A percentile compares a stretch with the other conserved stretches of the same genome.
These are phyloP conservation scores for Ophiostoma populinum DNA, from an alignment of 2,329 filamentous ascomycete genomes.

Conservation along the genomic window DNA sequence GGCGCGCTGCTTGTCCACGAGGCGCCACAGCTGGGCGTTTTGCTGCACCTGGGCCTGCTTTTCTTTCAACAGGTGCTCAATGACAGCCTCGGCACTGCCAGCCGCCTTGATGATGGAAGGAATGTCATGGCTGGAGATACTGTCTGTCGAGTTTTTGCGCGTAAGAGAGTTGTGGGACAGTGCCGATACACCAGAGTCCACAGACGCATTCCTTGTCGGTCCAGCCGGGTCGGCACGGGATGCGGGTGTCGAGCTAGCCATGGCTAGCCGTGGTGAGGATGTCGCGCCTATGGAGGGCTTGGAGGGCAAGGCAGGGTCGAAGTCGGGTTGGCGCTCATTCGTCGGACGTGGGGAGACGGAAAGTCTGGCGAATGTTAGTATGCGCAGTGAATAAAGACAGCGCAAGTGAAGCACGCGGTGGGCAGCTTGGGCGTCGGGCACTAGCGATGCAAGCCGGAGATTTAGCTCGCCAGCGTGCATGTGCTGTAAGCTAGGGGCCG, in stretches of 20 bases:
- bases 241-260: constrained; percentile 28
- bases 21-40: constrained; percentile 81
- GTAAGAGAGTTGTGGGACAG: constrained; percentile 44
- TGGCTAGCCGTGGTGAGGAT: constrained; percentile 22
- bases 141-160: constrained; percentile 40
- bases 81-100: constrained; percentile 75
- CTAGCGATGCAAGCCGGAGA: no score
- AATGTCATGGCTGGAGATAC: constrained; percentile 54
- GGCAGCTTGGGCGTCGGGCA: no score
- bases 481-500: not conserved
- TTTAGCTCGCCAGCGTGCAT: not conserved
- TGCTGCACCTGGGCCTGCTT: constrained; percentile 79
- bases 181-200: constrained; percentile 81
- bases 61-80: constrained; percentile 77
- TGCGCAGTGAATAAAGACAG: not conserved
- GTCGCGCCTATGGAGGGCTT: constrained; percentile 26
- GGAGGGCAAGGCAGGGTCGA: constrained; percentile 24
- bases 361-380: constrained; percentile 13
- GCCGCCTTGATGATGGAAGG: constrained; percentile 64
- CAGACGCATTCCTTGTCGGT: constrained; percentile 61
- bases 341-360: constrained; percentile 17
- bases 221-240: constrained; percentile 23
- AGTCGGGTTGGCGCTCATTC: constrained; percentile 33
- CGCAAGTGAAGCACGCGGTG: not conserved
- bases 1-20: constrained; percentile 89